A percentile compares a stretch with the other conserved stretches of the same genome.
Conservation (phyloP, 768 basidiomycete species). For the Psilocybe sp. region DNA sequence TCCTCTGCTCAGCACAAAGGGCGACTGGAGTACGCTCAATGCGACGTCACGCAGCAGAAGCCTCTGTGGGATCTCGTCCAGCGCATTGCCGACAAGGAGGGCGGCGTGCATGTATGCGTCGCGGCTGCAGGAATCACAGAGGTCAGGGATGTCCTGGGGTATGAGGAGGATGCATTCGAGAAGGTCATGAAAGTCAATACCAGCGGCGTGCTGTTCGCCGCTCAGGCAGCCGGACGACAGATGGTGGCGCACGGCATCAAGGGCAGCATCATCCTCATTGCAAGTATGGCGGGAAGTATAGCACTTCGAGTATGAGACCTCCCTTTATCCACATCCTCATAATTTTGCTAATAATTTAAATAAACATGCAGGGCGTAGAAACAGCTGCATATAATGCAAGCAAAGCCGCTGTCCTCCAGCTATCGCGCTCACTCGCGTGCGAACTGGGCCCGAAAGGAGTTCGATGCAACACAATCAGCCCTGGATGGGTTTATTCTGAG, state of each 20-base stretch:
- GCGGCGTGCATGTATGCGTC: no score
- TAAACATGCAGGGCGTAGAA: no score
- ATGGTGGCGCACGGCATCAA: slow-evolving; percentile 45
- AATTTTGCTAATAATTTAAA: no score
- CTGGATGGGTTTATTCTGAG: slow-evolving; percentile 66
- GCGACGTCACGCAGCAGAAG: no score
- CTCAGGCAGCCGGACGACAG: slow-evolving; percentile 53
- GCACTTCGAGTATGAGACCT: slow-evolving; percentile 18
- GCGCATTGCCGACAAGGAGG: no score
- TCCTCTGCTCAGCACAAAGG: no score
- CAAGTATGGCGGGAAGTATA: slow-evolving; percentile 55
- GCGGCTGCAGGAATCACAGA: no score
- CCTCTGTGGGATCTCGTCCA: no score
- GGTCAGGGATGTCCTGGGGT: no score
- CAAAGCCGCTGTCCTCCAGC: slow-evolving; percentile 69
- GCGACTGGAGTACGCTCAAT: no score
- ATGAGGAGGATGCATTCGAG: no score
- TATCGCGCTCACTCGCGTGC: slow-evolving; percentile 70
- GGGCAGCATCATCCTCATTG: slow-evolving; percentile 54
- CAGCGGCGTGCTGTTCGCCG: slow-evolving; percentile 50
- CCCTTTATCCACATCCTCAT: no score
- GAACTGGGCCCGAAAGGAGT: slow-evolving; percentile 62
- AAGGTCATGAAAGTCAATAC: slow-evolving; percentile 59
- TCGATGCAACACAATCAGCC: slow-evolving; percentile 64
- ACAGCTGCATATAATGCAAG: slow-evolving; percentile 54